phyloP scores from a whole-genome alignment of 805 yeast genomes.

The Monosporozyma aquatica region DNA sequence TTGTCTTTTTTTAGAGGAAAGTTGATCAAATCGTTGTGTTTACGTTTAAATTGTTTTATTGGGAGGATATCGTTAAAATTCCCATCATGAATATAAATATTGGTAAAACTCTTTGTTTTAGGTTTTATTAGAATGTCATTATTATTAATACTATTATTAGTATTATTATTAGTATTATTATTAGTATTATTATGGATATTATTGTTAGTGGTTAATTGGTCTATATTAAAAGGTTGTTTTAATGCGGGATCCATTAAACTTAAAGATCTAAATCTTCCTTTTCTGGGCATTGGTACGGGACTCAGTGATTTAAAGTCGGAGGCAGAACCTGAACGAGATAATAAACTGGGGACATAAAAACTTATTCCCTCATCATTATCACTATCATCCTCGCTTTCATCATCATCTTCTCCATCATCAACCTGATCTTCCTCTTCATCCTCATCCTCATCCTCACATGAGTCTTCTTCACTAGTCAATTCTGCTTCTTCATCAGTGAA shows the following conservation, averaged over 20 bases:
- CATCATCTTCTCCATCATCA: slow-evolving; percentile 19
- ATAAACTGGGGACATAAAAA: slow-evolving; percentile 30
- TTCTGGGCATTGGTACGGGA: slow-evolving; percentile 7
- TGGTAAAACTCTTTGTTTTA: slow-evolving; percentile 14
- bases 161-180: neutral
- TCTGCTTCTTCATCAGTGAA: neutral
- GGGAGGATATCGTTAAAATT: slow-evolving; percentile 15
- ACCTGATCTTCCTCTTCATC: slow-evolving; percentile 2
- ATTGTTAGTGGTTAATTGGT: neutral
- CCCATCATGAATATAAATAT: slow-evolving; percentile 31
- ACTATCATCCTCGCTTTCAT: slow-evolving; percentile 25
- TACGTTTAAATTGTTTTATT: slow-evolving; percentile 1
- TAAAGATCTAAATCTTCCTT: slow-evolving; percentile 27
- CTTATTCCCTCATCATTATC: slow-evolving; percentile 31
- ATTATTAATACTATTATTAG: neutral
- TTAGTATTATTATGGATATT: neutral
- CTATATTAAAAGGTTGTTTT: slow-evolving; percentile 16
- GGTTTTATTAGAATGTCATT: neutral
- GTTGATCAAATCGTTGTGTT: no score
- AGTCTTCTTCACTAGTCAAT: neutral
- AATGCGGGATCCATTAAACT: slow-evolving; percentile 29
- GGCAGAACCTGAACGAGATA: slow-evolving; percentile 23
- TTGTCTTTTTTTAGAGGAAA: no score
- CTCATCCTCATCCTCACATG: neutral
- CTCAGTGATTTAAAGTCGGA: slow-evolving; percentile 8